Evolutionary conservation across 2,329 filamentous ascomycete genomes (phyloP), one percentile per base, ranked within the genome.

Genomic region (Phialophora tarda): DNA sequence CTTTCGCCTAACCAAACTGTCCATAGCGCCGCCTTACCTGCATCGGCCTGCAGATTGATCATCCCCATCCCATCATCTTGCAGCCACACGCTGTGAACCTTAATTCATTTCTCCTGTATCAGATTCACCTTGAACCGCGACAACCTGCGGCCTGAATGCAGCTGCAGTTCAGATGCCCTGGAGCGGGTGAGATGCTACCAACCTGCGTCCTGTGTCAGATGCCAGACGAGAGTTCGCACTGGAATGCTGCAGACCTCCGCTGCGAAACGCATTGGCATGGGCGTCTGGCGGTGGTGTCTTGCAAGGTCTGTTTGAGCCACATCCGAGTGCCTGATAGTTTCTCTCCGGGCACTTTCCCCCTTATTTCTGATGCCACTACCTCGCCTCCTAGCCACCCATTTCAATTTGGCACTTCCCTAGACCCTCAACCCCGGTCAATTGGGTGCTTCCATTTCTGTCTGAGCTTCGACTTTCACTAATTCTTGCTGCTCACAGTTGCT

Each of bases 331-430:
- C 57, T 58, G 55, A 41, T 58, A 23, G 23, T 41, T 50, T 50
- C 32, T 59, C 26, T 50, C 44, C 57, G 41, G 56, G 57, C 47
- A 59, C 60, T 59, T 78, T 65, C 69, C 60, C 65, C 64, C 48
- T 71, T 71, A 69, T 67, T 71, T 65, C 62, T 59, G 62, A 59
- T 68, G 65, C 68, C 63, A 61, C 67, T 69, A 56, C 63, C 69
- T 63, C 68, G 61, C 67, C 60, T 66, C 69, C 59, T 62, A 66
- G 66, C 53, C 62, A 70, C 68, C 48, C 59, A 71, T 50, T 63
- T 66, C 60, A 63, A 63, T 63, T 66, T 58, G 41, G 59, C 54
- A 47, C 60, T 44, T 30, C 55, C 41, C 63, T 48, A 47, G 59
- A 26, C 47, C 59, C 26, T 54, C 51, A 28, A 26, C 38, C 44